phyloP scores from a whole-genome alignment of 1,284 basidiomycete genomes.

The Cerioporus squamosus region DNA sequence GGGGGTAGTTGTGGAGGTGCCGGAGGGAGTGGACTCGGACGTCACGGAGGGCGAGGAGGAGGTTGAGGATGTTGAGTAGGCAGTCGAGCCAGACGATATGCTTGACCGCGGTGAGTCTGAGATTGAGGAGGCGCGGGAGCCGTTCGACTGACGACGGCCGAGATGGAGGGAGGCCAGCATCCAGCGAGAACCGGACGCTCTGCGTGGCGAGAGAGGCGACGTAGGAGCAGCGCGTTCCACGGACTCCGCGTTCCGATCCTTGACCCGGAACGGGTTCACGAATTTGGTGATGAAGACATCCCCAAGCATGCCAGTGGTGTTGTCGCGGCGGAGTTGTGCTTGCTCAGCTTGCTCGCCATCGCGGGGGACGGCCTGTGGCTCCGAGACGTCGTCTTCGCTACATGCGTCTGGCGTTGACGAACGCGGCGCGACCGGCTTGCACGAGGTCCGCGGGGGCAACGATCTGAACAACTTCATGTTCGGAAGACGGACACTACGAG shows the following conservation, averaged over 20 bases:
- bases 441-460: constrained; percentile 8
- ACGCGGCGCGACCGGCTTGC: constrained; percentile 2
- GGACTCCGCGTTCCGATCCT: constrained; percentile 5
- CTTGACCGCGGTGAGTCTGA: constrained; percentile 21
- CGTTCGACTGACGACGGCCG: neutral
- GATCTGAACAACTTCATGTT: constrained; percentile 15
- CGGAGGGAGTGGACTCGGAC: too few species aligned
- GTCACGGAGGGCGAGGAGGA: constrained; percentile 15
- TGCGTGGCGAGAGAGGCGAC: constrained; percentile 4
- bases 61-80: too few species aligned
- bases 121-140: neutral
- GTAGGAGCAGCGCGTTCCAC: constrained; percentile 12
- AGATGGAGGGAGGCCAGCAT: constrained; percentile 18
- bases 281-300: constrained; percentile 26
- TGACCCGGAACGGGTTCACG: constrained; percentile 27
- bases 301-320: neutral
- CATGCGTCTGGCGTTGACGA: neutral
- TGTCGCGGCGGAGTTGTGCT: too few species aligned
- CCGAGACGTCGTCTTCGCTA: neutral
- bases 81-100: constrained; percentile 7
- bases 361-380: neutral
- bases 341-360: neutral
- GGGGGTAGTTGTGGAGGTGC: constrained; percentile 13
- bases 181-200: constrained; percentile 6
- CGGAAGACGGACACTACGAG: neutral